Base-by-base conservation (phyloP, 192 early-diverging fungal genomes). In the Coemansia sp. region DNA sequence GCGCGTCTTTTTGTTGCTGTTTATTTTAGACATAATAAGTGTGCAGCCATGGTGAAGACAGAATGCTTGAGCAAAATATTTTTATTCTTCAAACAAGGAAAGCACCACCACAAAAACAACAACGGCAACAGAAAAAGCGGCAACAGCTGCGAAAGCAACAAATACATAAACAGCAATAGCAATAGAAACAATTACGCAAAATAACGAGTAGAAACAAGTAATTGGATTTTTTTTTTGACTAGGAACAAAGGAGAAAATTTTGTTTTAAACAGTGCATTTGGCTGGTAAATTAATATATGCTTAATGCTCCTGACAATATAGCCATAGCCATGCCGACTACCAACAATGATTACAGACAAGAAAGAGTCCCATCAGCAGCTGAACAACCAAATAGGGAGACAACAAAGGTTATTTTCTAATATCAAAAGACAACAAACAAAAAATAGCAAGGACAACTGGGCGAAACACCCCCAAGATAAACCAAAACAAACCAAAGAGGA, bases 1-100 rank as follows among this genome's bases (percentile, higher is more conserved):
- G 51, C 60, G 55, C 48, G 60, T 16, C 59, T 69, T 45, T 45
- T 8, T 45, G 42, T 45, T 45, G 42, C 3, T 5, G 5, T 38
- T 12, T 45, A 45, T 45, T 45, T 45, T 45, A 54, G 16, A 25
- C 18, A 22, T 14, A 54, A 10, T 30, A 54, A 25, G 6, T 25
- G 22, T 16, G 17, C 17, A 45, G 42, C 42, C 42, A 45, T 45
- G 14, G 42, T 45, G 42, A 4, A 45, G 22, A 25, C 1, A 45
- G 42, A 16, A 12, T 3, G 42, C 5, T 45, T 45, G 3, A 1
- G 22, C 14, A 45, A 45, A 45, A 45, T 16, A 45, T 16, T 12
- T 5, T 45, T 16, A 16, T 45, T 25, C 22, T 25, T 45, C 3
- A 16, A 45, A 45, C 42, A 45, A 45, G 17, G 42, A 8, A 45